A percentile compares a stretch with the other conserved stretches of the same genome.
These are phyloP conservation scores for Penicillium diatomitis DNA, from an alignment of 495 filamentous ascomycete species.

Conservation along the genomic window DNA sequence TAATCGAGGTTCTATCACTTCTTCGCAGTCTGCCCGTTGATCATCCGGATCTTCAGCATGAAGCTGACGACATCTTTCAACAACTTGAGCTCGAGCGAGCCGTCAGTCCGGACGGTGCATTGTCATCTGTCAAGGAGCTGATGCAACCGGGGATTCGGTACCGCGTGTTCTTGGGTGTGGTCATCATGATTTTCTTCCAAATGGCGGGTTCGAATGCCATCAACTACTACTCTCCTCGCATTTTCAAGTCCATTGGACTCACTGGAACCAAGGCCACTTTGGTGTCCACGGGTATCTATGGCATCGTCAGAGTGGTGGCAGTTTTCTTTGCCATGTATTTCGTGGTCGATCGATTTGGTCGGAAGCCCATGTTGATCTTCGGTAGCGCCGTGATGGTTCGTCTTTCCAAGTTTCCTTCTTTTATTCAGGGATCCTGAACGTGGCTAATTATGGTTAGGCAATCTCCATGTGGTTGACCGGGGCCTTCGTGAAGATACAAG, in stretches of 20 bases:
- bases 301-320: conserved; percentile 7
- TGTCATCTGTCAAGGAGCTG: conserved; percentile 15
- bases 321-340: conserved; percentile 10
- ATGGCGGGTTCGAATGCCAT: conserved; percentile 13
- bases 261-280: conserved; percentile 4
- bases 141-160: conserved; percentile 34
- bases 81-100: conserved; percentile 6
- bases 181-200: conserved; percentile 33
- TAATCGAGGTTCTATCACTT: conserved; percentile 1
- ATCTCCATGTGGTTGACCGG: conserved; percentile 8
- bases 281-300: conserved; percentile 14
- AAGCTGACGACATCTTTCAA: conserved; percentile 9
- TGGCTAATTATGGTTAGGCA: neutral
- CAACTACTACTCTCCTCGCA: conserved; percentile 17
- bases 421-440: conserved; percentile 6
- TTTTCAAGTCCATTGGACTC: conserved; percentile 15
- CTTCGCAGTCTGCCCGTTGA: conserved; percentile 8
- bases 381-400: conserved; percentile 3
- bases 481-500: conserved; percentile 5
- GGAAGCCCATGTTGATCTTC: conserved; percentile 3
- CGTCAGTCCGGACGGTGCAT: conserved; percentile 15
- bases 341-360: conserved; percentile 15
- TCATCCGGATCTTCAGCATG: conserved; percentile 6
- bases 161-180: conserved; percentile 32
- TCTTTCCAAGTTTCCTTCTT: neutral